Evolutionary conservation across 164 flowering plant species (phyloP), one percentile per base, ranked within the genome.

Genomic region (Nymphaea colorata): DNA sequence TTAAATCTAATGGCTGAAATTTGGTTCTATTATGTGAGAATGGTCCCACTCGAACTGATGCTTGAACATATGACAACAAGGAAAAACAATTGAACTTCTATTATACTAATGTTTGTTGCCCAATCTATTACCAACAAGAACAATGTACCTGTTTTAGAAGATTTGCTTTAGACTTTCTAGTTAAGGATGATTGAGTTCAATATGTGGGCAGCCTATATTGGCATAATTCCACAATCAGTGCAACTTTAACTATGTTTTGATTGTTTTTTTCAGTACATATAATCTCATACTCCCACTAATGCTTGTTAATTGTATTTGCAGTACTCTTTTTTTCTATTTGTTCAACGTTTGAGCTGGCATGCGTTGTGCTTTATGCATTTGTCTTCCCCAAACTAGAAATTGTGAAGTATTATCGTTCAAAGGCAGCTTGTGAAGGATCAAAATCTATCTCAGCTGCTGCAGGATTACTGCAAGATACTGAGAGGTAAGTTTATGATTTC

Each of bases 401-500:
- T 17, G 66, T 76, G 12, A 72, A 71, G 67, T 68, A 71, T 43
- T 75, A 71, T 62, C 74, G 67, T 5, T 42, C 68, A 14, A 64
- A 65, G 63, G 77, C 77, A 17, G 71, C 77, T 45, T 65, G 66
- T 44, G 72, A 75, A 55, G 75, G 77, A 59, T 68, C 69, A 0
- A 71, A 71, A 61, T 65, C 77, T 11, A 75, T 71, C 51, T 64
- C 69, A 17, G 77, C 69, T 57, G 75, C 71, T 55, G 75, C 75
- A 7, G 75, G 68, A 7, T 71, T 72, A 41, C 42, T 66, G 63
- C 76, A 68, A 45, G 43, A 25, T 25, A 25, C 36, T 25, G 1
- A 1, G 36, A 25, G 36, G 36, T 25, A 0, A 25, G 36, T 25
- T 25, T 25, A 25, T 25, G 36, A 25, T 25, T 25, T 25, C 36